These are phyloP conservation scores for Lipomyces mesembrius DNA, from an alignment of 805 yeast species.

Conservation along the genomic window DNA sequence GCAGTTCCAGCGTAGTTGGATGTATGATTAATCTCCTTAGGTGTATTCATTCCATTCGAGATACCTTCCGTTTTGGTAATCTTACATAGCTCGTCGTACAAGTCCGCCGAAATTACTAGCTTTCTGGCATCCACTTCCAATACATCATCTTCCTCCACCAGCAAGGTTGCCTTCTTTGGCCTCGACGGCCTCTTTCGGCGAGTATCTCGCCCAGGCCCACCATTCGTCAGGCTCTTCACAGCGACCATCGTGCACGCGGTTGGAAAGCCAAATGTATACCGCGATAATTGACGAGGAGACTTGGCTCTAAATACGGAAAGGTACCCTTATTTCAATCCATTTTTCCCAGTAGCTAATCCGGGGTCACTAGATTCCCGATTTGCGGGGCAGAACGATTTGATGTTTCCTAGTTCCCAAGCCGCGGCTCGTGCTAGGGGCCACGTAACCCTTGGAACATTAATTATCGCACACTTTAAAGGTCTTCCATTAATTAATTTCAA, in stretches of 20 bases:
- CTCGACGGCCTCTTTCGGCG: background rate
- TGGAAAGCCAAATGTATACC: background rate
- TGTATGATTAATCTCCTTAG: background rate
- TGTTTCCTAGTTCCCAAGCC: background rate
- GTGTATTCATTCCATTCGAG: background rate
- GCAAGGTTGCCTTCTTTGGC: conserved; percentile 1
- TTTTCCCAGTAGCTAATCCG: background rate
- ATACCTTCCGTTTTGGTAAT: background rate
- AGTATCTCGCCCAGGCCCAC: background rate
- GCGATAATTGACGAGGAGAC: no score
- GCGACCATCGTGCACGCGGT: background rate
- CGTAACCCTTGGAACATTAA: no score
- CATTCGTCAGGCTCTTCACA: background rate
- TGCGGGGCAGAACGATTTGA: background rate
- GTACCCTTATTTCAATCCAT: background rate
- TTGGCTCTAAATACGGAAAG: background rate
- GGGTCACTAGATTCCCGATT: background rate
- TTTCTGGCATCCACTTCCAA: background rate
- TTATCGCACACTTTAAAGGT: no score
- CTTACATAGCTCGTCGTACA: background rate
- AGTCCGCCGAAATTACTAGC: background rate
- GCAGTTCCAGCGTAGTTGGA: background rate
- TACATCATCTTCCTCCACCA: background rate
- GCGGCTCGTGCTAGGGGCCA: no score
- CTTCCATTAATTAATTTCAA: no score